These are phyloP conservation scores for Euphorbia lathyris DNA, from an alignment of 345 rosid genomes.

Conservation along the genomic window DNA sequence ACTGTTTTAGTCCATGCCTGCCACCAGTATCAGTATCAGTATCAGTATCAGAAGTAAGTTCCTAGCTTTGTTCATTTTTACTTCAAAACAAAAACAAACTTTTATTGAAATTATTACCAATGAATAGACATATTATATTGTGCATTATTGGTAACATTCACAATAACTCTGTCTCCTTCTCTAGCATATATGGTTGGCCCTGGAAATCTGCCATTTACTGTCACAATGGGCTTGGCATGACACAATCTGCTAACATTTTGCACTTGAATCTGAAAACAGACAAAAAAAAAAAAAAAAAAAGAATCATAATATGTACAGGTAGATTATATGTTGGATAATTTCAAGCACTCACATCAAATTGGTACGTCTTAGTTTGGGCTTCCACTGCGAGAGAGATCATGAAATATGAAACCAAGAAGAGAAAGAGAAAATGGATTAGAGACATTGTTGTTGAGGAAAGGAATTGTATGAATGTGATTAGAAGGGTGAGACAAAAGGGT, in stretches of 20 bases:
- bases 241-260: conserved; percentile 60
- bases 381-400: background rate
- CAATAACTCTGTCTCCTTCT: conserved; percentile 55
- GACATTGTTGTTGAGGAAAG: background rate
- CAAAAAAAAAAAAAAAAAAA: background rate
- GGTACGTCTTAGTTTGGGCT: conserved; percentile 19
- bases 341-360: conserved; percentile 12
- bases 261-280: conserved; percentile 49
- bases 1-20: conserved; percentile 71
- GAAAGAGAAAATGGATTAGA: conserved; percentile 1
- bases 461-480: background rate
- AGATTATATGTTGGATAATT: background rate
- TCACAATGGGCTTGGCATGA: conserved; percentile 61
- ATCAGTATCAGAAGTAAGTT: too few relatives aligned
- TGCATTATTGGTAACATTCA: conserved; percentile 56
- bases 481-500: background rate
- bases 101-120: conserved; percentile 34
- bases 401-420: background rate
- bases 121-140: conserved; percentile 60
- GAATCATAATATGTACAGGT: background rate
- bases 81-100: background rate
- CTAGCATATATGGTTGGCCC: conserved; percentile 56
- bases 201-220: conserved; percentile 57
- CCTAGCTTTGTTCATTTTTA: background rate
- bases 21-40: too few relatives aligned